These are phyloP conservation scores for Herpetomonas samuelpessoai DNA, from an alignment of 208 protist species.

Conservation along the genomic window DNA sequence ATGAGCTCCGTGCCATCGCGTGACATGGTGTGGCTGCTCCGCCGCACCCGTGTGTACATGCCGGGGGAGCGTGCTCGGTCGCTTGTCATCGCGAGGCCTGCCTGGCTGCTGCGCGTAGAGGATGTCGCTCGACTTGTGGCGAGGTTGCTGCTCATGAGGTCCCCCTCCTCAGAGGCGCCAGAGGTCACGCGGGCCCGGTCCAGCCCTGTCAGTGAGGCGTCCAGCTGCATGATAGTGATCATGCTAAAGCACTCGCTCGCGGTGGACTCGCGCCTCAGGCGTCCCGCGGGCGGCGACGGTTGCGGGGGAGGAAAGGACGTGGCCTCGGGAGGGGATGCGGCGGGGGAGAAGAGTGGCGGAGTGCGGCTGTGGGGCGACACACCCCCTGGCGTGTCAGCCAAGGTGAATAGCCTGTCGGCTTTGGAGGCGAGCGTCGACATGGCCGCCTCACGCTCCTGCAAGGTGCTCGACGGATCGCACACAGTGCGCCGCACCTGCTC, in stretches of 20 bases:
- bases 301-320: no score
- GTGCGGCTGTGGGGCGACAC: not conserved
- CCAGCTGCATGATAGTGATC: not conserved
- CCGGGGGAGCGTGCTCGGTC: conserved; percentile 11
- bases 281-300: no score
- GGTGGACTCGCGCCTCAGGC: no score
- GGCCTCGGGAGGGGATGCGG: no score
- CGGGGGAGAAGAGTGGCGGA: not conserved
- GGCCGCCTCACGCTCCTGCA: not conserved
- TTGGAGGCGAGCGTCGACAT: not conserved
- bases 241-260: not conserved
- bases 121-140: not conserved
- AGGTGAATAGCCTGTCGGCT: not conserved
- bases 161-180: not conserved
- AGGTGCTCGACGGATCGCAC: not conserved
- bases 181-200: not conserved
- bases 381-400: not conserved
- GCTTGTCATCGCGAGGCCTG: not conserved
- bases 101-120: not conserved
- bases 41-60: conserved; percentile 12
- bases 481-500: not conserved
- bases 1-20: conserved; percentile 26
- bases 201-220: not conserved
- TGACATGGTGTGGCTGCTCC: conserved; percentile 18
- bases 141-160: not conserved